A percentile compares a stretch with the other conserved stretches of the same genome.
These are phyloP conservation scores for Fraxinus latifolia DNA, from an alignment of 305 asterid genomes.

Conservation along the genomic window DNA sequence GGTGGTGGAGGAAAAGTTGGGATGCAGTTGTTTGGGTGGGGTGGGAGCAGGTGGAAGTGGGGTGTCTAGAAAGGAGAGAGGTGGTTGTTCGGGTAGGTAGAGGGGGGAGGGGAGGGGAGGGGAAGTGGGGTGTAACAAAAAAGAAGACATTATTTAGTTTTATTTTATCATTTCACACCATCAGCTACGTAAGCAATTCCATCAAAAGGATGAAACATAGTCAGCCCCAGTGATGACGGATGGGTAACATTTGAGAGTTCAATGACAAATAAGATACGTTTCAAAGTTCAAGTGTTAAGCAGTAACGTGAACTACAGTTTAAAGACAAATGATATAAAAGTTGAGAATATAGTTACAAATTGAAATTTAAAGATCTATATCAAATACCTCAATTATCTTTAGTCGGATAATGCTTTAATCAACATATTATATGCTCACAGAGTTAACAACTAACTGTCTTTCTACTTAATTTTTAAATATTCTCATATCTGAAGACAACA, in stretches of 20 bases:
- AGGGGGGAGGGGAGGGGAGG: not conserved
- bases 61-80: not conserved
- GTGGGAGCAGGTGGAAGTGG: not conserved
- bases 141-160: not conserved
- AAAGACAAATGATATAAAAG: not conserved
- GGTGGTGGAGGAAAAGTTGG: not conserved
- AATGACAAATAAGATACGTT: not conserved
- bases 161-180: not conserved
- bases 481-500: not conserved
- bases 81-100: not conserved
- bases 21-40: not conserved
- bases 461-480: not conserved
- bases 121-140: not conserved
- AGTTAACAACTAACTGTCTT: not conserved
- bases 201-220: not conserved
- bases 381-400: not conserved
- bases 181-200: not conserved
- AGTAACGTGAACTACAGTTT: not conserved
- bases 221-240: not conserved
- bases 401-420: not conserved
- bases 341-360: not conserved
- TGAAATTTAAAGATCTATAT: not conserved
- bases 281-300: not conserved
- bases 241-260: not conserved
- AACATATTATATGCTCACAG: not conserved